Percentiles rank a stretch among this genome's conserved stretches.
These are phyloP conservation scores for Davidsoniella eucalypti DNA, from an alignment of 2,329 filamentous ascomycete species.

Conservation along the genomic window DNA sequence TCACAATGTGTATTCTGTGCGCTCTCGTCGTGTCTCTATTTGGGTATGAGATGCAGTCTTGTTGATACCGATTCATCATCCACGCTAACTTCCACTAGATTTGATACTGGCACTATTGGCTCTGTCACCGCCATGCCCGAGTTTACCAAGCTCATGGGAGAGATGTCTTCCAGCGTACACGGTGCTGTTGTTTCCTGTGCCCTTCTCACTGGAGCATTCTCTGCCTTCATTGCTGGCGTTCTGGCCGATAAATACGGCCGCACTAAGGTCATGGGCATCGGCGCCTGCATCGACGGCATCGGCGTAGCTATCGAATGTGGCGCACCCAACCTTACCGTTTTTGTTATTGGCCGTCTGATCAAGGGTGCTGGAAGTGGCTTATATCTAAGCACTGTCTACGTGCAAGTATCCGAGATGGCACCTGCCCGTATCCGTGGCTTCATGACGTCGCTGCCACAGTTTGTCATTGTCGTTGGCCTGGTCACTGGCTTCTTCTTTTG, in stretches of 20 bases:
- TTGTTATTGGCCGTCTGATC: constrained; percentile 37
- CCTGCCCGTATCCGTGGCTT: constrained; percentile 33
- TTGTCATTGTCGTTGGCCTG: constrained; percentile 34
- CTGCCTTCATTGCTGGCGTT: constrained; percentile 40
- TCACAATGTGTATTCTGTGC: constrained; percentile 18
- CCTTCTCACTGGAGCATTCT: constrained; percentile 40
- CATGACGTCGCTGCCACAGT: constrained; percentile 35
- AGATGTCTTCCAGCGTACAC: constrained; percentile 36
- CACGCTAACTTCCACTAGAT: constrained; percentile 11
- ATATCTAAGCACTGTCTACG: constrained; percentile 33
- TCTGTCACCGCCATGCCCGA: constrained; percentile 40
- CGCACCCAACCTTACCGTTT: constrained; percentile 27
- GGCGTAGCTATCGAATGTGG: constrained; percentile 29
- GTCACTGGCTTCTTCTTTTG: constrained; percentile 42
- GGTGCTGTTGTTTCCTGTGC: constrained; percentile 44
- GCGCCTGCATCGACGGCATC: constrained; percentile 34
- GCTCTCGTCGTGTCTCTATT: constrained; percentile 21
- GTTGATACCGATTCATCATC: background rate
- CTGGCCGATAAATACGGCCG: constrained; percentile 38
- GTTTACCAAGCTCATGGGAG: constrained; percentile 34
- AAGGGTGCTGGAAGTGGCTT: constrained; percentile 42
- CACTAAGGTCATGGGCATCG: constrained; percentile 33
- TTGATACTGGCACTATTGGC: constrained; percentile 36
- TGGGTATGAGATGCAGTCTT: constrained; percentile 15
- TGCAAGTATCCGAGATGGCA: constrained; percentile 43